Base-by-base conservation (phyloP, 192 early-diverging fungal genomes). In the Mortierella antarctica region DNA sequence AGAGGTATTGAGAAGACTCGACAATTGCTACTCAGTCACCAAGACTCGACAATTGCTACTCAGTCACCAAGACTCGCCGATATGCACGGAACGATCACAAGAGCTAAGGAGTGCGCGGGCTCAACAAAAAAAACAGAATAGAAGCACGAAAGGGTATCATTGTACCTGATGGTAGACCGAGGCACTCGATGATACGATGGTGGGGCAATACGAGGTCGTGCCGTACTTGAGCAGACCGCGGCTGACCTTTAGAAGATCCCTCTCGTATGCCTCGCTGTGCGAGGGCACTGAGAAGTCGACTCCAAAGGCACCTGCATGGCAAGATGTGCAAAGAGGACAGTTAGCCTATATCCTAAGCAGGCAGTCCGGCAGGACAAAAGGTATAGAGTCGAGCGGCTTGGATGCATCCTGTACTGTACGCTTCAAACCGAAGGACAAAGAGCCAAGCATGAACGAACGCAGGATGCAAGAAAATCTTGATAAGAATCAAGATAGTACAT, bases 161-260 rank as follows among this genome's bases (percentile, higher is more conserved):
- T 20, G 23, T 58, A 94, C 91, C 78, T 88, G 86, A 59, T 86
- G 84, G 73, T 96, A 96, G 6, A 93, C 87, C 50, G 91, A 89
- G 2, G 91, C 83, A 1, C 83, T 82, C 12, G 94, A 96, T 69
- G 87, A 91, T 48, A 96, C 91, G 5, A 94, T 85, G 7, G 94
- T 96, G 3, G 93, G 94, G 65, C 91, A 92, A 81, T 92, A 96
- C 45, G 93, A 85, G 5, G 94, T 96, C 57, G 92, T 93, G 0
- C 94, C 94, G 60, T 90, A 90, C 55, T 92, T 87, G 44, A 96
- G 83, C n/a, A 96, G 71, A 6, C 92, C 91, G 57, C 89, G 92
- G 58, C 91, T 89, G 12, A 96, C 87, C 46, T 89, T 92, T 57
- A 85, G 71, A 4, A 94, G 82, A 10, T 87, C 88, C 14, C 88